Evolutionary conservation across 306 rosid species (phyloP), one percentile per base, ranked within the genome.

Genomic region (Glycine soja): DNA sequence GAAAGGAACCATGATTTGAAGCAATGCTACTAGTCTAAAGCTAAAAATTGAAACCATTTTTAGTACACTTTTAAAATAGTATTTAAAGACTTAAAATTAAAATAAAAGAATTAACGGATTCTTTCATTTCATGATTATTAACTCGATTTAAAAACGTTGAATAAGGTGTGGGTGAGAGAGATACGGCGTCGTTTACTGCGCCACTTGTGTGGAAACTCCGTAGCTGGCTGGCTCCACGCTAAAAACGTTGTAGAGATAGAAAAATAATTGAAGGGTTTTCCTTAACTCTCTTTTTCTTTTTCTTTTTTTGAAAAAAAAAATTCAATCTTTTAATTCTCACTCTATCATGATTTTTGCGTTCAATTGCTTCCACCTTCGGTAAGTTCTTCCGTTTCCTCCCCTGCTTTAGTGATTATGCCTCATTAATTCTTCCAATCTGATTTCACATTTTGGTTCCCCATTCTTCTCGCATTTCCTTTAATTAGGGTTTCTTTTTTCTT

Each of bases 261-360:
- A 18, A 65, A 51, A 81, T 52, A 18, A 65, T 74, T 64, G 75
- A 38, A 36, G 68, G 84, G 51, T 67, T 73, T 52, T 40, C 68
- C 11, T 73, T 40, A 10, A 52, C 40, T 32, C 67, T 59, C 61
- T 12, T 5, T 64, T 36, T 36, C 0, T 15, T n/a, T 53, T 16
- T 68, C 12, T 68, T 43, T 3, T 43, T 40, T 4, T 42, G 7
- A 6, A 42, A 42, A 42, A 14, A 51, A 12, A 8, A 3, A 10
- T 12, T 15, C 10, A 16, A 3, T 4, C 32, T 2, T 4, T 38
- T 5, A 6, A 38, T 38, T 67, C 15, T 59, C 6, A 46, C 59
- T 45, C 13, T 42, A 42, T 38, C 72, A 30, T 13, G 7, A 66
- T 13, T 48, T 48, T 58, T 68, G 24, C 42, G 15, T 13, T 43